Conservation (phyloP, 2,329 filamentous ascomycete species). For the Biscogniauxia marginata region DNA sequence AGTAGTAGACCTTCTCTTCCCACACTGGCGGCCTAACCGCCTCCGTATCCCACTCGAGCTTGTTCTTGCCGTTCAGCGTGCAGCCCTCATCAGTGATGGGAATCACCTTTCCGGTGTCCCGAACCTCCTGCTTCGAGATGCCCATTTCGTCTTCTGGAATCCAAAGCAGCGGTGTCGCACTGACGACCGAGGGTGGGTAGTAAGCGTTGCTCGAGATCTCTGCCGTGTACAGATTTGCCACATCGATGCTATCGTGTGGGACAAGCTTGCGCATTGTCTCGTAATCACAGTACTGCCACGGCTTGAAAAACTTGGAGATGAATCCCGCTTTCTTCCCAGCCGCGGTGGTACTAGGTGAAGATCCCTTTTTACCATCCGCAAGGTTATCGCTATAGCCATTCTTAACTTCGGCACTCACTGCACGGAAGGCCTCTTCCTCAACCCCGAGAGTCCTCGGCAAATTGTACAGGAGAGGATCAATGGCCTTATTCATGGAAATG, state of each 20-base stretch:
- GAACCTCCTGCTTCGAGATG: constrained; percentile 74
- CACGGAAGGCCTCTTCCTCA: constrained; percentile 41
- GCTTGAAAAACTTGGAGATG: constrained; percentile 69
- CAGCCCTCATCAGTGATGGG: constrained; percentile 80
- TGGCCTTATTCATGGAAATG: constrained; percentile 67
- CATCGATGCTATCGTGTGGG: constrained; percentile 50
- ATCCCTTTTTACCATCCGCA: constrained; percentile 28
- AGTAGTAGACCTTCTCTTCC: constrained; percentile 37
- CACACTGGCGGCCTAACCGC: constrained; percentile 33
- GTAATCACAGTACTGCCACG: constrained; percentile 75
- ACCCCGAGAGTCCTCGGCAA: constrained; percentile 68
- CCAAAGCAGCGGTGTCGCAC: constrained; percentile 72
- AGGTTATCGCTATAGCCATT: constrained; percentile 7
- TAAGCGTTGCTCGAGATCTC: constrained; percentile 68
- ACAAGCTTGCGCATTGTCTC: constrained; percentile 67
- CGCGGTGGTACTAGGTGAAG: constrained; percentile 20
- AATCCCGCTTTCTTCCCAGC: constrained; percentile 53
- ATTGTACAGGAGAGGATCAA: constrained; percentile 74
- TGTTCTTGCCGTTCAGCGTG: constrained; percentile 66
- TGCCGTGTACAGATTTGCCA: constrained; percentile 57
- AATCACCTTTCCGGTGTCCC: constrained; percentile 68
- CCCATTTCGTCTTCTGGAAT: constrained; percentile 74
- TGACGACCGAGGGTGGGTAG: constrained; percentile 67
- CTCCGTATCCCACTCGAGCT: constrained; percentile 35
- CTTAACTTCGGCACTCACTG: constrained; percentile 16